Percentiles rank a stretch among this genome's conserved stretches.
Conservation (phyloP, 2,329 filamentous ascomycete genomes). For the Nemania bipapillata region DNA sequence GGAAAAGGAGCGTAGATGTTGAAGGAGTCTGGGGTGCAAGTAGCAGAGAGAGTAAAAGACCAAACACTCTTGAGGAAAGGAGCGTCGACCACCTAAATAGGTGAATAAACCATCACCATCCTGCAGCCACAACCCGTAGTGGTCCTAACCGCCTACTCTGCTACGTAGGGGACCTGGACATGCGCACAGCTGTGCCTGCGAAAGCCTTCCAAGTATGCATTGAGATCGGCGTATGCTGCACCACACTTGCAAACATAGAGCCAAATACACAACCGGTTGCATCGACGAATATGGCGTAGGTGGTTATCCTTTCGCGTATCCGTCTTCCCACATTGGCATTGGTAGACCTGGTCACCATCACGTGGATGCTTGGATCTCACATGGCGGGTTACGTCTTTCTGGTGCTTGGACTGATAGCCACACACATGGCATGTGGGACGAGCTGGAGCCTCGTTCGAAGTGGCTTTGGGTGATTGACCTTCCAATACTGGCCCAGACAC, state of each 20-base stretch:
- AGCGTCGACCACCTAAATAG: no score
- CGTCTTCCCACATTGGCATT: not conserved
- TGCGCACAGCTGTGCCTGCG: not conserved
- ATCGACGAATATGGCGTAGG: not conserved
- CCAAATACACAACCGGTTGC: not conserved
- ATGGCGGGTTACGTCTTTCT: not conserved
- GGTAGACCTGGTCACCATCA: not conserved
- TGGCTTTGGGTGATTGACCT: no score
- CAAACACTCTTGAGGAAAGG: no score
- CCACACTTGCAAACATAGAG: not conserved
- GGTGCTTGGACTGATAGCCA: not conserved
- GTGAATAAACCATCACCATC: no score
- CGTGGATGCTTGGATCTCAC: not conserved
- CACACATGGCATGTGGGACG: not conserved
- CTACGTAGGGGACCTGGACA: not conserved
- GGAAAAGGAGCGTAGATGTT: no score
- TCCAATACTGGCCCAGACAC: no score
- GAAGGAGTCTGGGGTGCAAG: no score
- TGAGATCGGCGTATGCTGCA: not conserved
- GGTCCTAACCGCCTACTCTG: no score
- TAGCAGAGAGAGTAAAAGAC: no score
- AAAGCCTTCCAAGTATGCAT: not conserved
- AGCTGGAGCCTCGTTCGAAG: no score
- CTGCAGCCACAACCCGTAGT: no score
- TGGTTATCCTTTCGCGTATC: not conserved